These are phyloP conservation scores for Epichloe hybrida DNA, from an alignment of 2,329 filamentous ascomycete species.

Conservation along the genomic window DNA sequence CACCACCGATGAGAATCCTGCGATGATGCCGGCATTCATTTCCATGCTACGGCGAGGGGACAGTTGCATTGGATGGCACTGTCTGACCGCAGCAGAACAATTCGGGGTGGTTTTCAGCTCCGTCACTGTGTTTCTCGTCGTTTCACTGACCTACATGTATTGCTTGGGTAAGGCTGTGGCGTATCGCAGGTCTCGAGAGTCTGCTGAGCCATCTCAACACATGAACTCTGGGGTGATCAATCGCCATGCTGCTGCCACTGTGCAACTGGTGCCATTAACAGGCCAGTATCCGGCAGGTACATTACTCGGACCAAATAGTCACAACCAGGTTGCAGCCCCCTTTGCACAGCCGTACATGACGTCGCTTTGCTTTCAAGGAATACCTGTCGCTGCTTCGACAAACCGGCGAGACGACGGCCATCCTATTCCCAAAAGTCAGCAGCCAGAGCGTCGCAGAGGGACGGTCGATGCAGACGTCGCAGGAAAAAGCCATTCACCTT, in stretches of 20 bases:
- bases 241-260: neutral
- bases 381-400: neutral
- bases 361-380: neutral
- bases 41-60: neutral
- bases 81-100: conserved; percentile 23
- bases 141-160: conserved; percentile 22
- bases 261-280: neutral
- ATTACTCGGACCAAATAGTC: neutral
- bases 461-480: neutral
- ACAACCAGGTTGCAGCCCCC: neutral
- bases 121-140: conserved; percentile 14
- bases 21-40: neutral
- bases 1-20: neutral
- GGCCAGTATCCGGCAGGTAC: neutral
- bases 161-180: conserved; percentile 16
- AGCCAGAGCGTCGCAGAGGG: neutral
- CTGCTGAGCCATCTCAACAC: neutral
- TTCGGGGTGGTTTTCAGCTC: conserved; percentile 27
- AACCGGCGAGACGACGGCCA: neutral
- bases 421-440: neutral
- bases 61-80: conserved; percentile 24
- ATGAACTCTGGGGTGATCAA: neutral
- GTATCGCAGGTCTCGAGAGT: neutral
- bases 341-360: neutral
- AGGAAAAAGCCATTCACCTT: conserved; percentile 3